phyloP scores from a whole-genome alignment of 1,284 basidiomycete species.

The Marasmius fiardii region DNA sequence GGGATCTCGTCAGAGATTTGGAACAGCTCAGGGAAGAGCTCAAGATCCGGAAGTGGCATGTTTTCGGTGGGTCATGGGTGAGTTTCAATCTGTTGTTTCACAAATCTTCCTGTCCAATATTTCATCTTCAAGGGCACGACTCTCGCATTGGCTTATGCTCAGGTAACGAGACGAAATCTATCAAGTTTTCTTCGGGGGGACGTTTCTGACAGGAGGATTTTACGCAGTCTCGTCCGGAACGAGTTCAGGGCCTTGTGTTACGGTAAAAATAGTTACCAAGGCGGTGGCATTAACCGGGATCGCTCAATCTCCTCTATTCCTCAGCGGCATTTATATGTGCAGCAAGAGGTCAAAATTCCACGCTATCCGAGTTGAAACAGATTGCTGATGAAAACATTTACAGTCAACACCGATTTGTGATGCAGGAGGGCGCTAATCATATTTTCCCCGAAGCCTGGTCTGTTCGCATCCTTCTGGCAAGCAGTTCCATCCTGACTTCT shows the following conservation, averaged over 20 bases:
- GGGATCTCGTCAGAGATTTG: constrained; percentile 92
- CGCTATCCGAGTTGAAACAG: background rate
- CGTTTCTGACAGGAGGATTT: too few species aligned
- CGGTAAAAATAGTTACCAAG: constrained; percentile 51
- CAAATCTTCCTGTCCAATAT: too few species aligned
- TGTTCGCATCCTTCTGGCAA: constrained; percentile 12
- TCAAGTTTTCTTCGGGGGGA: background rate
- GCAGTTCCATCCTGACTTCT: background rate
- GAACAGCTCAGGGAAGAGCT: constrained; percentile 78
- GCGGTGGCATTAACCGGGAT: background rate
- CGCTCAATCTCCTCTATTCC: background rate
- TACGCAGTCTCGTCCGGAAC: constrained; percentile 69
- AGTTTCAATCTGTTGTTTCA: too few species aligned
- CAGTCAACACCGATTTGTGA: constrained; percentile 89
- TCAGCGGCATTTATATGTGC: constrained; percentile 86
- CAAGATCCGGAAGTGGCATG: constrained; percentile 78
- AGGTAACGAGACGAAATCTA: background rate
- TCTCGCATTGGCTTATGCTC: background rate
- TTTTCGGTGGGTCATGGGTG: constrained; percentile 91
- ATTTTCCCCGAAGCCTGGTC: constrained; percentile 89
- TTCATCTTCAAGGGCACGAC: background rate
- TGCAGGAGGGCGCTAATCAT: constrained; percentile 80
- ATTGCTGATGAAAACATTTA: background rate
- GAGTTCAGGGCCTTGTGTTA: constrained; percentile 78
- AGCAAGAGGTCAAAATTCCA: constrained; percentile 55